Base-by-base conservation (phyloP, 2,329 filamentous ascomycete species). In the Alternaria burnsii region DNA sequence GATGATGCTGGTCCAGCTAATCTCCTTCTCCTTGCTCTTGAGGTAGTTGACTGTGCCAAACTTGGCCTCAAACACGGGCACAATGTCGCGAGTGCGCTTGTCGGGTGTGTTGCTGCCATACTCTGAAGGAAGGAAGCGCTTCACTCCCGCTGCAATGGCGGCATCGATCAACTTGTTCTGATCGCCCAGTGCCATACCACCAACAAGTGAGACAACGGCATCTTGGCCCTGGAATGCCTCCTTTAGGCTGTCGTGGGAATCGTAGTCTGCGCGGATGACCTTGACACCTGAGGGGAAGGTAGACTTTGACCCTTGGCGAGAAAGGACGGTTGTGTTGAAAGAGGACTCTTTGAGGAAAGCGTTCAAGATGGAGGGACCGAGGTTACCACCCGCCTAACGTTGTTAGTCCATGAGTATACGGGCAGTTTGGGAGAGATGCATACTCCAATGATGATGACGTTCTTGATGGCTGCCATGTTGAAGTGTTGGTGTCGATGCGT, bases 41-140 rank as follows among this genome's bases (percentile, higher is more conserved):
- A 89, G 78, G 61, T 88, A 87, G 36, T 87, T 82, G 10, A 87
- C 71, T 5, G 78, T 66, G n/a, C 58, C 67, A 14, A 72, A 65
- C 65, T 91, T 91, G 61, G 74, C 74, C 10, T 71, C 74, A 59
- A 87, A 88, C 1, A 87, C 70, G 1, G 86, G 83, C 1, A 89
- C 80, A 2, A 79, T 62, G 3, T 73, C 72, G 40, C 73, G 75
- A 51, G 55, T 78, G 64, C 47, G 75, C 66, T 53, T 73, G 72
- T 71, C 79, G 40, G 65, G 76, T 60, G 68, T 80, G 69, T 78
- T 81, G 69, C 77, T 80, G 38, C 79, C 83, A 63, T 84, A 91
- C 65, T 91, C 89, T 36, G 85, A 86, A 2, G 88, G 87, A 1
- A 89, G 82, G 70, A 88, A 89, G 7, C 87, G 82, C 65, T 84